Conservation (phyloP, 768 basidiomycete genomes). For the Lactarius evosmus region DNA sequence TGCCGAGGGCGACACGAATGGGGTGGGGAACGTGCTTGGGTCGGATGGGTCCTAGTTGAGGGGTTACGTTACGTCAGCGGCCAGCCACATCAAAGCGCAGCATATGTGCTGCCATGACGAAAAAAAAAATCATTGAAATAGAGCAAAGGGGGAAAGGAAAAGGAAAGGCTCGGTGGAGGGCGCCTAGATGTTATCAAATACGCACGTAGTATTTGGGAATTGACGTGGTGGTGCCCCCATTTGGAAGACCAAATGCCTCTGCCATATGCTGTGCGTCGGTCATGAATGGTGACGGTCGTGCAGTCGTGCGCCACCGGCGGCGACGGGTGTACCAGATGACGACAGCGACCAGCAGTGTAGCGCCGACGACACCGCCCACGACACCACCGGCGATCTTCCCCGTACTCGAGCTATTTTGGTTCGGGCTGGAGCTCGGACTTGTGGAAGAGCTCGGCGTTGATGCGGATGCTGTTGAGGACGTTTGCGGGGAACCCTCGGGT, state of each 20-base stretch:
- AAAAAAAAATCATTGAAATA: not conserved
- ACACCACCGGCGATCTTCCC: conserved; percentile 1
- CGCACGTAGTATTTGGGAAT: conserved; percentile 12
- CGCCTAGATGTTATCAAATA: not conserved
- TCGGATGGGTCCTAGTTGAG: conserved; percentile 2
- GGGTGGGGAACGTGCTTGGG: conserved; percentile 3
- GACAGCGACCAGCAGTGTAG: not conserved
- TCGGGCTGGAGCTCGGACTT: not conserved
- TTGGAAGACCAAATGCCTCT: not conserved
- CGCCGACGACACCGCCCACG: conserved; percentile 2
- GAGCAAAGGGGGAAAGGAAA: not conserved
- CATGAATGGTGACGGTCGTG: conserved; percentile 10
- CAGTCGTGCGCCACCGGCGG: not conserved
- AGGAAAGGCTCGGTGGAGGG: not conserved
- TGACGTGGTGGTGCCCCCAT: not conserved
- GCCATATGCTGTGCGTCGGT: not conserved
- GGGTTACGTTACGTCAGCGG: conserved; percentile 1
- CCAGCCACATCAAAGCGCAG: not conserved
- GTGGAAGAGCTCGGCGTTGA: not conserved
- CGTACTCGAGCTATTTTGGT: not conserved
- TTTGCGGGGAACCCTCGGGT: not conserved
- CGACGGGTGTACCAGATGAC: conserved; percentile 3
- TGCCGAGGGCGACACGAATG: not conserved
- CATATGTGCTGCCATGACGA: not conserved
- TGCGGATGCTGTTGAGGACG: not conserved